A percentile compares a stretch with the other conserved stretches of the same genome.
Conservation (phyloP, 2,329 filamentous ascomycete species). For the Magnaporthiopsis rhizophila region DNA sequence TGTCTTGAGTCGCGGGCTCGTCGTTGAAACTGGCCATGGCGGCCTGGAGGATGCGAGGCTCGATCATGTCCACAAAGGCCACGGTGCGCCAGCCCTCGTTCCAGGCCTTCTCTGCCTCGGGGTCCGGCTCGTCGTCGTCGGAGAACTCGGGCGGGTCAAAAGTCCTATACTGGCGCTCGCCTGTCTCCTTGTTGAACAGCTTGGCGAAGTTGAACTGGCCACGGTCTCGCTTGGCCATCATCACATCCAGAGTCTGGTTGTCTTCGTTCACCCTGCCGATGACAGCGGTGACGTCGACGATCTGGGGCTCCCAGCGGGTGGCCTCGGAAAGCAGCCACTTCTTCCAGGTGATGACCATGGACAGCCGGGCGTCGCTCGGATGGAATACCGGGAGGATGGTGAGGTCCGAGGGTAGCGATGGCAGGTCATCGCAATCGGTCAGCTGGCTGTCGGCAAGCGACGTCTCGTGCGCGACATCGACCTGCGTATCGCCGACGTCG, state of each 20-base stretch:
- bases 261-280: slow-evolving; percentile 49
- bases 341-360: slow-evolving; percentile 64
- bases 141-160: slow-evolving; percentile 63
- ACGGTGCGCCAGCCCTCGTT: slow-evolving; percentile 56
- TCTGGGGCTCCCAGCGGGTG: slow-evolving; percentile 58
- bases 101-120: slow-evolving; percentile 47
- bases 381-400: slow-evolving; percentile 42
- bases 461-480: neutral
- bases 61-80: slow-evolving; percentile 54
- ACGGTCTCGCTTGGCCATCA: slow-evolving; percentile 63
- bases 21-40: slow-evolving; percentile 12
- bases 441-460: slow-evolving; percentile 29
- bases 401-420: slow-evolving; percentile 50
- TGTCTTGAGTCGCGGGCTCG: neutral
- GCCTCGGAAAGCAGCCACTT: slow-evolving; percentile 52
- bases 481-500: slow-evolving; percentile 12
- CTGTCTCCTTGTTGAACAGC: slow-evolving; percentile 56
- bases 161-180: slow-evolving; percentile 64
- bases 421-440: slow-evolving; percentile 51
- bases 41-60: slow-evolving; percentile 55
- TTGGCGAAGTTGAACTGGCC: slow-evolving; percentile 47
- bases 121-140: slow-evolving; percentile 45
- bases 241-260: slow-evolving; percentile 44
- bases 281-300: slow-evolving; percentile 58
- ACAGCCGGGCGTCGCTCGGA: slow-evolving; percentile 39